phyloP scores from a whole-genome alignment of 2,329 filamentous ascomycete species.

The Bimuria novae-zelandiae region DNA sequence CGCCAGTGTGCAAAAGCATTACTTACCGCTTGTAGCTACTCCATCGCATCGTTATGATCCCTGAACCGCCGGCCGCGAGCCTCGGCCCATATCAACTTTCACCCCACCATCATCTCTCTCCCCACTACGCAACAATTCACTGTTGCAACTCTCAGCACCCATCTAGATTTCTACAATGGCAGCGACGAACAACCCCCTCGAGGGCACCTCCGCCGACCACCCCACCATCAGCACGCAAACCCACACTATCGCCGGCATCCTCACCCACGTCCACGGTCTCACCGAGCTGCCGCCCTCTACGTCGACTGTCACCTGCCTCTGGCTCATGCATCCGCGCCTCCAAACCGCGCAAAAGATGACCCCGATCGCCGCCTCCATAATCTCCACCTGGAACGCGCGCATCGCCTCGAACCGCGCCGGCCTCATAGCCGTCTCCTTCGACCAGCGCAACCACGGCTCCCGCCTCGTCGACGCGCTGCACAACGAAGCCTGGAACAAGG shows the following conservation, averaged over 20 bases:
- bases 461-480: constrained; percentile 68
- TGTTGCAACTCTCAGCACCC: background rate
- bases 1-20: no score
- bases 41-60: background rate
- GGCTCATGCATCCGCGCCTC: constrained; percentile 84
- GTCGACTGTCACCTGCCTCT: constrained; percentile 73
- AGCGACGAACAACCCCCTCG: constrained; percentile 43
- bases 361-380: constrained; percentile 69
- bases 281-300: constrained; percentile 66
- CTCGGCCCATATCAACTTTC: constrained; percentile 2
- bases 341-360: constrained; percentile 74
- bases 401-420: constrained; percentile 51
- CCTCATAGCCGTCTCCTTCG: constrained; percentile 82
- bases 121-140: background rate
- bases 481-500: constrained; percentile 79
- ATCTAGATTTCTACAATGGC: constrained; percentile 28
- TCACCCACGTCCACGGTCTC: constrained; percentile 80
- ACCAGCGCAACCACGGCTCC: constrained; percentile 90
- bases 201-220: constrained; percentile 30
- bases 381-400: constrained; percentile 69
- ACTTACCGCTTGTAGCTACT: background rate
- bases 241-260: constrained; percentile 75
- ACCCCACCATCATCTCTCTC: constrained; percentile 5
- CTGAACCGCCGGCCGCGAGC: background rate
- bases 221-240: constrained; percentile 65